Base-by-base conservation (phyloP, 306 rosid genomes). In the Quercus wislizeni region DNA sequence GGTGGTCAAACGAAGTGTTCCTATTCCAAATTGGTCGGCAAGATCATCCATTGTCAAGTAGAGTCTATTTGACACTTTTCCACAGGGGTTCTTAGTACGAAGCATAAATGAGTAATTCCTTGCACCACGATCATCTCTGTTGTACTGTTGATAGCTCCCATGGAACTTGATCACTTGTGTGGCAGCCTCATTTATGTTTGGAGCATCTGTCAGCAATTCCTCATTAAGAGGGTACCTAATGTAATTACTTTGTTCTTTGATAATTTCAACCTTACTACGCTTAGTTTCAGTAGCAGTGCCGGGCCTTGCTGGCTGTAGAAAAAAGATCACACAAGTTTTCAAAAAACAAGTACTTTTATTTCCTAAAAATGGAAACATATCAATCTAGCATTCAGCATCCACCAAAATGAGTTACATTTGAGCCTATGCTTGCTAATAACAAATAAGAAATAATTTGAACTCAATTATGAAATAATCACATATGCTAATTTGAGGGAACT, bases 11-110 rank as follows among this genome's bases (percentile, higher is more conserved):
- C 99, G 94, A 76, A 96, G 99, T 2, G 99, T 96, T 69, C 97
- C 98, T 38, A 96, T 93, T 35, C 99, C 99, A 87, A 96, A 96
- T 82, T 93, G 98, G 78, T 96, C 98, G 0, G 99, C 99, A 62
- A 96, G 99, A 83, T 96, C 99, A 67, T 96, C 97, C 98, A 96
- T 93, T n/a, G 99, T 96, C 88, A 93, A 81, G 90, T 96, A 96
- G 46, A 96, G 94, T 41, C 79, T 81, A 73, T 93, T 96, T 3
- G 99, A 78, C 73, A 96, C 99, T 86, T 93, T 93, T 35, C 99
- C 99, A 52, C 94, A 90, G 8, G 99, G 98, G 77, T 93, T 96
- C 86, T 96, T 96, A 3, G 99, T 96, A 11, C 99, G 97, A 69
- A 96, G 92, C 99, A 96, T 96, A 74, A 96, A 96, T 0, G 99